Evolutionary conservation across 2,329 filamentous ascomycete species (phyloP).

Genomic region (Fusarium sp.): DNA sequence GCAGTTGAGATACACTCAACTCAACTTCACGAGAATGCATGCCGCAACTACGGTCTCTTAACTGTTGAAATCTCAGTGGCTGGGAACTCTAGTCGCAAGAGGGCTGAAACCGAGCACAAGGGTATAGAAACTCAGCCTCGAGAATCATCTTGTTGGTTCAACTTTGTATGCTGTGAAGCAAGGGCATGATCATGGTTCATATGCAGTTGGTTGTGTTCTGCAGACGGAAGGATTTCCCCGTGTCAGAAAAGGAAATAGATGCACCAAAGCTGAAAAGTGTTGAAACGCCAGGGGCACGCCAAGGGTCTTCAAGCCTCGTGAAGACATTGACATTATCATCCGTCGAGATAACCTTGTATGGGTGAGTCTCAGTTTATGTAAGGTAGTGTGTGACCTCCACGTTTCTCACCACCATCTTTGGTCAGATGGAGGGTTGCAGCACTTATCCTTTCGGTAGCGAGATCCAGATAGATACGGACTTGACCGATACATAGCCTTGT

Average conservation of each 20-base stretch:
- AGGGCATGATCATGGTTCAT: neutral
- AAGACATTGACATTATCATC: neutral
- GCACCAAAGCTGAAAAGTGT: slow-evolving; percentile 21
- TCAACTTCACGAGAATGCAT: neutral
- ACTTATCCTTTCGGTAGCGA: neutral
- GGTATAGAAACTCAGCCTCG: neutral
- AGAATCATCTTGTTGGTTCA: slow-evolving; percentile 13
- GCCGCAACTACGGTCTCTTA: neutral
- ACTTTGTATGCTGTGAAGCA: neutral
- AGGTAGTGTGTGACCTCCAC: slow-evolving; percentile 17
- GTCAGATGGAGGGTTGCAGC: slow-evolving; percentile 11
- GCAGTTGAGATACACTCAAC: neutral
- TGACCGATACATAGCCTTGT: slow-evolving; percentile 13
- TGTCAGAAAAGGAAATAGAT: slow-evolving; percentile 16
- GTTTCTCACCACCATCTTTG: slow-evolving; percentile 17
- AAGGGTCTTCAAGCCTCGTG: neutral
- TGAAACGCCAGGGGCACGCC: slow-evolving; percentile 1
- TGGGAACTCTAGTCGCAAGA: neutral
- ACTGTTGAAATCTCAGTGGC: neutral
- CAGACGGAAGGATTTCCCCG: slow-evolving; percentile 27
- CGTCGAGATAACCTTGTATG: neutral
- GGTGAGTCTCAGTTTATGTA: slow-evolving; percentile 26
- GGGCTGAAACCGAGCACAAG: neutral
- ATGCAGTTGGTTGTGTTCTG: slow-evolving; percentile 32
- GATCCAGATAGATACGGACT: slow-evolving; percentile 20